phyloP scores from a whole-genome alignment of 768 basidiomycete species.

The Mycena filopes region DNA sequence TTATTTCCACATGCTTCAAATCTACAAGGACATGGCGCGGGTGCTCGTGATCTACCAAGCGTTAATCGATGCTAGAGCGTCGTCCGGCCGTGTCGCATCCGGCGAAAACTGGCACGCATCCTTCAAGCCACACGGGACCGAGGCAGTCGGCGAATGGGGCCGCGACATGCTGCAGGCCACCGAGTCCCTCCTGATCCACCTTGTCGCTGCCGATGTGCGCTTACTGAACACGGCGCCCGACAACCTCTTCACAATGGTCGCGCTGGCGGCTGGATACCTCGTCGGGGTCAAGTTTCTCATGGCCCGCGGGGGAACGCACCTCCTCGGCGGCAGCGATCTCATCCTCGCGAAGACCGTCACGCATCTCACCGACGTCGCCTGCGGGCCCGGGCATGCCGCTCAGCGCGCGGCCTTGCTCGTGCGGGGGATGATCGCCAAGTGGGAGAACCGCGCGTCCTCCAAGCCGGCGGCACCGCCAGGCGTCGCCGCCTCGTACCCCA shows the following conservation, averaged over 20 bases:
- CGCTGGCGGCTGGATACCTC: conserved; percentile 50
- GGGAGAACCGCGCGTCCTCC: conserved; percentile 25
- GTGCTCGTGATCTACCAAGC: conserved; percentile 48
- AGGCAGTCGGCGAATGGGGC: conserved; percentile 48
- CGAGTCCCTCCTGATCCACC: conserved; percentile 46
- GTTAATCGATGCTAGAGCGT: conserved; percentile 34
- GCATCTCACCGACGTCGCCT: conserved; percentile 40
- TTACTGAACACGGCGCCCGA: conserved; percentile 52
- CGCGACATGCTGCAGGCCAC: conserved; percentile 48
- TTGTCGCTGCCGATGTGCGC: conserved; percentile 41
- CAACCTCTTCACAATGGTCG: conserved; percentile 52
- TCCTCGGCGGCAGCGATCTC: conserved; percentile 46
- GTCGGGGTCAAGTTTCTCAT: conserved; percentile 50
- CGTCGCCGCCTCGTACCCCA: conserved; percentile 25
- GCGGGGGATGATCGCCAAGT: conserved; percentile 29
- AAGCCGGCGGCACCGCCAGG: not conserved
- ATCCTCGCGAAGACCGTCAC: conserved; percentile 42
- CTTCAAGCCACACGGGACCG: conserved; percentile 47
- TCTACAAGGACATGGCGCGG: conserved; percentile 50
- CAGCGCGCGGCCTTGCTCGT: conserved; percentile 31
- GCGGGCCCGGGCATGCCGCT: conserved; percentile 46
- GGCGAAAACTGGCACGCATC: conserved; percentile 34
- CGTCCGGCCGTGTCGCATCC: conserved; percentile 21
- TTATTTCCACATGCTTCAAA: conserved; percentile 48
- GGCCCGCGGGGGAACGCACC: conserved; percentile 41